A percentile compares a stretch with the other conserved stretches of the same genome.
phyloP scores from a whole-genome alignment of 108 stramenopile genomes.

The Conticribra guillardii region DNA sequence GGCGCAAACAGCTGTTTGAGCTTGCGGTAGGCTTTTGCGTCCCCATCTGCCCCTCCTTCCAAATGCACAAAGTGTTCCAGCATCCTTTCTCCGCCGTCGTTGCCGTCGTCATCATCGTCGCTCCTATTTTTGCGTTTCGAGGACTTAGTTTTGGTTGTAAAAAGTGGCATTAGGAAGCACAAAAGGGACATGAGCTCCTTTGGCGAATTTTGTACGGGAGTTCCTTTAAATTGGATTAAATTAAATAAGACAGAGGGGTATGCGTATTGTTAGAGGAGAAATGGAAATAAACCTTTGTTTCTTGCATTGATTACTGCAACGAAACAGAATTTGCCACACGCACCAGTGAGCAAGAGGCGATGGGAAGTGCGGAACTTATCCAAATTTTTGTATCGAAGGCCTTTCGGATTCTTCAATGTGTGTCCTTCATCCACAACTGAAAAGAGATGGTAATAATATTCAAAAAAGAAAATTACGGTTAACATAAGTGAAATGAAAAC shows the following conservation, averaged over 20 bases:
- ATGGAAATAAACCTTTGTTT: not conserved
- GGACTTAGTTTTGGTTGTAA: conserved; percentile 50
- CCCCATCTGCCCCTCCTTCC: conserved; percentile 46
- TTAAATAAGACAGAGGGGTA: not conserved
- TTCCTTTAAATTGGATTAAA: too few species aligned
- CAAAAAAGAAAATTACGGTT: too few species aligned
- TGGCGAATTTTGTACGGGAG: conserved; percentile 82
- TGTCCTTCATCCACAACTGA: conserved; percentile 82
- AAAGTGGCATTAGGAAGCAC: conserved; percentile 88
- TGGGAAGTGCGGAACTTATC: conserved; percentile 66
- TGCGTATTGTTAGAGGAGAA: not conserved
- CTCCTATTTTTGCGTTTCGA: conserved; percentile 39
- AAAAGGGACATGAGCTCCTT: conserved; percentile 86
- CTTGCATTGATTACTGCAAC: not conserved
- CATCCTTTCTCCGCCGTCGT: conserved; percentile 74
- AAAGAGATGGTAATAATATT: too few species aligned
- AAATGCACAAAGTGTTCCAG: conserved; percentile 80
- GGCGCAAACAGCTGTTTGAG: conserved; percentile 90
- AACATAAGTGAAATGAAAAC: not conserved
- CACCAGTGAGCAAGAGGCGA: conserved; percentile 77
- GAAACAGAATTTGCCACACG: not conserved
- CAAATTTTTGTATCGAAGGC: conserved; percentile 70
- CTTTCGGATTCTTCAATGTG: conserved; percentile 79
- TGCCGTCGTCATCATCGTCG: conserved; percentile 56
- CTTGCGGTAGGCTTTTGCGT: conserved; percentile 66